These are phyloP conservation scores for Nelumbo lutea DNA, from an alignment of 164 flowering plant species.

Conservation along the genomic window DNA sequence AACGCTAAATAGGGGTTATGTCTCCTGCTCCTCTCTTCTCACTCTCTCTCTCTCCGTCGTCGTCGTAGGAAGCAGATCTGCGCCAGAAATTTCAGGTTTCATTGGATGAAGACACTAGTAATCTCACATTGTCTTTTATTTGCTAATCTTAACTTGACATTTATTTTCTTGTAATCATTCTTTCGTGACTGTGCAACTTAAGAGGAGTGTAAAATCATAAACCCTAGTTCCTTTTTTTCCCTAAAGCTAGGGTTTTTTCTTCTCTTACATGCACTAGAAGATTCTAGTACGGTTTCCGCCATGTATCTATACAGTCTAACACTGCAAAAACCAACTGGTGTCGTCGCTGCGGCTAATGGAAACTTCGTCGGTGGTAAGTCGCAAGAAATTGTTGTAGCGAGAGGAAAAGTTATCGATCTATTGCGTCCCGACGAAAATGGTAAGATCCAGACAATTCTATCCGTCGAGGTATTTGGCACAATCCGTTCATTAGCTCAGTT, in stretches of 20 bases:
- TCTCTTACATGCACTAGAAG: background rate
- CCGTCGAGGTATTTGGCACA: conserved; percentile 68
- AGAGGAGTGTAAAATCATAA: background rate
- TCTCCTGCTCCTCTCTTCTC: no score
- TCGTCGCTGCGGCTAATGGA: conserved; percentile 63
- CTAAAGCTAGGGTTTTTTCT: conserved; percentile 8
- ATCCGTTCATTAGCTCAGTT: conserved; percentile 67
- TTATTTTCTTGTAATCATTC: no score
- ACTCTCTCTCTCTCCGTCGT: no score
- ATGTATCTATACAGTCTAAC: conserved; percentile 77
- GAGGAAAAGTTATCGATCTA: conserved; percentile 74
- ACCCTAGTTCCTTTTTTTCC: background rate
- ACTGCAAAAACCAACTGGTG: conserved; percentile 64
- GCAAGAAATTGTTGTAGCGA: conserved; percentile 65
- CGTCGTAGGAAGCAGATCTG: no score
- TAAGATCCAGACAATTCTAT: conserved; percentile 62
- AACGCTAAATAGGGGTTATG: no score
- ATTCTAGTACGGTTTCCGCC: conserved; percentile 4
- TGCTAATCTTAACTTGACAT: no score
- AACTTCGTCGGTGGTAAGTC: conserved; percentile 63
- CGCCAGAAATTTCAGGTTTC: no score
- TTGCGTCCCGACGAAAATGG: conserved; percentile 73
- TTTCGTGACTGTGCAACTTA: background rate
- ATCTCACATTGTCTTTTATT: no score
- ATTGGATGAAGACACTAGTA: no score